Conservation (phyloP, 129 eudicot genomes). For the Centella asiatica region DNA sequence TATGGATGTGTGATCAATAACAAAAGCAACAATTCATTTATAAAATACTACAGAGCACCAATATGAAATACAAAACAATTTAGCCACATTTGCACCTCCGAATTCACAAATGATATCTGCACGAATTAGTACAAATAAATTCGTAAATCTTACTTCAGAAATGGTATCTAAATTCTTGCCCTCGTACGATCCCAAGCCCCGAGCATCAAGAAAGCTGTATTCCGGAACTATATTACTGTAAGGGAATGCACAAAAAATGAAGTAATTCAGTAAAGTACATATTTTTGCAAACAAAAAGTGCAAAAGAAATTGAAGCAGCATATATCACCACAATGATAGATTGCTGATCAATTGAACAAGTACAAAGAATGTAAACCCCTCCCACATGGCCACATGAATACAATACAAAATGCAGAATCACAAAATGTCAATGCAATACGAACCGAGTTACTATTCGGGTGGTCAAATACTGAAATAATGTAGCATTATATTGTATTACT, state of each 20-base stretch:
- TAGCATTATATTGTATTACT: too few relatives aligned
- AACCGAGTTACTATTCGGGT: too few relatives aligned
- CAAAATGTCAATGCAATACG: too few relatives aligned
- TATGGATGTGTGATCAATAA: not conserved
- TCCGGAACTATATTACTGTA: slow-evolving; percentile 87
- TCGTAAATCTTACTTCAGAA: slow-evolving; percentile 53
- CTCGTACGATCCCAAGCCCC: slow-evolving; percentile 93
- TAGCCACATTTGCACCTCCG: not conserved
- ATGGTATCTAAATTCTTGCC: slow-evolving; percentile 59
- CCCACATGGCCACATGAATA: too few relatives aligned
- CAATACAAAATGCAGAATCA: too few relatives aligned
- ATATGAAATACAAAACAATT: not conserved
- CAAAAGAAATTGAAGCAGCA: too few relatives aligned
- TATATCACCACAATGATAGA: not conserved
- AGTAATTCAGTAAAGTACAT: too few relatives aligned
- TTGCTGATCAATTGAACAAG: not conserved
- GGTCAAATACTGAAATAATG: too few relatives aligned
- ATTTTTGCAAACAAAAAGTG: not conserved
- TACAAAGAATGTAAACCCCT: too few relatives aligned
- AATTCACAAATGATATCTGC: too few relatives aligned
- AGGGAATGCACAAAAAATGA: not conserved
- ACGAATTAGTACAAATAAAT: not conserved
- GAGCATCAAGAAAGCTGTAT: slow-evolving; percentile 93
- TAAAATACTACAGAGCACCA: not conserved
- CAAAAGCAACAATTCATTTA: not conserved